Percentiles rank a stretch among this genome's conserved stretches.
Evolutionary conservation across 139 green algal species (phyloP).

Genomic region (Closterium sp.): DNA sequence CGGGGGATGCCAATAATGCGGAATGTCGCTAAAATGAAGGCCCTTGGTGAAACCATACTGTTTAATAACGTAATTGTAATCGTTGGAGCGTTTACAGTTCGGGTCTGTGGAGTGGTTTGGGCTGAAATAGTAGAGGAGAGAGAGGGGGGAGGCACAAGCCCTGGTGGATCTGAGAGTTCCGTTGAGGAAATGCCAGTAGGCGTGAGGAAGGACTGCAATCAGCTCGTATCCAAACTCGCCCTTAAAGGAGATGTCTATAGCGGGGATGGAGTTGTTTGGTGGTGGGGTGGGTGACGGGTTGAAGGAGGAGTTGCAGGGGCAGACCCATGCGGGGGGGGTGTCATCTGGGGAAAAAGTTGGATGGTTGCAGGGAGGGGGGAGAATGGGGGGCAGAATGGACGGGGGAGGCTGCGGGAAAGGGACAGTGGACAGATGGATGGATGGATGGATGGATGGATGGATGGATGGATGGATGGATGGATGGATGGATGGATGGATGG

Average conservation of each 20-base stretch:
- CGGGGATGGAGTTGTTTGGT: background rate
- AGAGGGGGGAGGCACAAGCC: background rate
- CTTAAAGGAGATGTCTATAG: conserved; percentile 12
- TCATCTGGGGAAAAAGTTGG: background rate
- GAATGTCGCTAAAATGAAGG: conserved; percentile 15
- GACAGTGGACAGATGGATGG: no score
- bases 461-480: no score
- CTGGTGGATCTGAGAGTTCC: background rate
- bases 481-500: no score
- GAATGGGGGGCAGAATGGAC: no score
- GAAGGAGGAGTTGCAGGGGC: background rate
- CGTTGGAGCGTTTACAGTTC: background rate
- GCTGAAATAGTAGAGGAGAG: conserved; percentile 24
- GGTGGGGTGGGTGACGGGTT: background rate
- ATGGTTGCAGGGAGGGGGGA: no score
- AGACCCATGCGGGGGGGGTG: background rate
- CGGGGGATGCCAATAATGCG: conserved; percentile 20
- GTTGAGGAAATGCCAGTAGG: conserved; percentile 24
- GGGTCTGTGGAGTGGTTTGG: conserved; percentile 4
- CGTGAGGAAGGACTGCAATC: conserved; percentile 8
- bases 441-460: no score
- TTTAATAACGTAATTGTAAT: conserved; percentile 18
- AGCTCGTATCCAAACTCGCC: conserved; percentile 23
- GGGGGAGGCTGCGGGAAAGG: no score
- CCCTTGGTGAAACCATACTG: conserved; percentile 6